These are phyloP conservation scores for Ramaria rubella DNA, from an alignment of 768 basidiomycete genomes.

Conservation along the genomic window DNA sequence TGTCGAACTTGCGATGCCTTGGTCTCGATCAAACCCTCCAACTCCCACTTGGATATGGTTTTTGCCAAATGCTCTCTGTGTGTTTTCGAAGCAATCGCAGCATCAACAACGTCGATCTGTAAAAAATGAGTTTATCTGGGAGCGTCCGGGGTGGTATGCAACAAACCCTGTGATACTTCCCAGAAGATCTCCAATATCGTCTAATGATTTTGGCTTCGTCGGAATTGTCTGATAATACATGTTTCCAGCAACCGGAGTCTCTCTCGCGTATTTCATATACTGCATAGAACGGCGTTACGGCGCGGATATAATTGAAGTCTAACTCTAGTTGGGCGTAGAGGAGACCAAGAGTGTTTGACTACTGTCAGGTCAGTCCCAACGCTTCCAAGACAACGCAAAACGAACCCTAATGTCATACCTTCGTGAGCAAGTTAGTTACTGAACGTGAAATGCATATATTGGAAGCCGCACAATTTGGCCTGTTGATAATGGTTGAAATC, in stretches of 20 bases:
- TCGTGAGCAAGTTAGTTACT: not conserved
- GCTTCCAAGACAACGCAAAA: not conserved
- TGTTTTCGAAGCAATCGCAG: constrained; percentile 23
- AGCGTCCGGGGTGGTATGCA: not conserved
- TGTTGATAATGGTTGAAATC: constrained; percentile 39
- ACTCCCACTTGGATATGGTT: constrained; percentile 35
- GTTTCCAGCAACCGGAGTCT: constrained; percentile 20
- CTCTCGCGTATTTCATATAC: constrained; percentile 33
- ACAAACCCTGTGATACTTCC: constrained; percentile 19
- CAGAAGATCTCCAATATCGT: constrained; percentile 24
- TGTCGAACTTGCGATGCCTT: constrained; percentile 36
- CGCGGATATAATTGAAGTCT: constrained; percentile 37
- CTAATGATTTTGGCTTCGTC: constrained; percentile 29
- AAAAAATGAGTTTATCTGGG: not conserved
- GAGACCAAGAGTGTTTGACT: constrained; percentile 38
- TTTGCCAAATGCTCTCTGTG: constrained; percentile 29
- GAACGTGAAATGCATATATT: not conserved
- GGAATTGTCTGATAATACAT: constrained; percentile 27
- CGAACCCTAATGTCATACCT: constrained; percentile 38
- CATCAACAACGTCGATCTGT: constrained; percentile 32
- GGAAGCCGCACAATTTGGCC: constrained; percentile 28
- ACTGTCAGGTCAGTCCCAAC: constrained; percentile 1
- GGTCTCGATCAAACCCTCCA: constrained; percentile 25
- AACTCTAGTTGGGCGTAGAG: constrained; percentile 44
- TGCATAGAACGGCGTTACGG: constrained; percentile 41